Base-by-base conservation (phyloP, 1,139 yeast species). In the Suzukiozyma palmioleophila region DNA sequence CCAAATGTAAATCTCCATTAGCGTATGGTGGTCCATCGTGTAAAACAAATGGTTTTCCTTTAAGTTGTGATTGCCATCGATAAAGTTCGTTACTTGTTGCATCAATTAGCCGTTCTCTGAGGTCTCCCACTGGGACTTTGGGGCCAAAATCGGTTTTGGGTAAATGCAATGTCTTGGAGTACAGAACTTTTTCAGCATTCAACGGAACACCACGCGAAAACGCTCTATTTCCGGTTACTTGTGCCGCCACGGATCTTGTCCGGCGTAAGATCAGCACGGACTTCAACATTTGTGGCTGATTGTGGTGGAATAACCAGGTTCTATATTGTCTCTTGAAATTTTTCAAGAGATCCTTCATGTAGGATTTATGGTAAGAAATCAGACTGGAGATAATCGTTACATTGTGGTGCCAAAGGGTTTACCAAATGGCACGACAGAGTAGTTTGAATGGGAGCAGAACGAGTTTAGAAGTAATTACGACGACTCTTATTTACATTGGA, bases 1-100 rank as follows among this genome's bases (percentile, higher is more conserved):
- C 99, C 44, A 90, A 62, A 57, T 92, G 99, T 21, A 92, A 66
- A 45, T 84, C 88, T 3, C 97, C 98, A 56, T 92, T 92, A 10
- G 98, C 97, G 62, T 90, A 92, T 0, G 99, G 99, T 0, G 99
- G 99, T 0, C 99, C 99, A 62, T 92, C 99, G 50, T 90, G 97
- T 3, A 92, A 66, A 1, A 84, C 73, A 49, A 87, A 88, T n/a
- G 33, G 22, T 15, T 33, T 33, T 3, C 37, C 26, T 8, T 49
- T 40, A 32, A 60, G 45, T 15, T 50, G 29, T 3, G 41, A 43
- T 49, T 56, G 78, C 72, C 73, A 64, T 8, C 53, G 36, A 44
- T 69, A 69, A 32, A 71, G 51, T 8, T 57, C 57, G 32, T 54
- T 52, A 22, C 69, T 55, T 3, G 66, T 49, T 22, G 49, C 41